Percentiles rank a stretch among this genome's conserved stretches.
Evolutionary conservation across 768 basidiomycete genomes (phyloP).

Genomic region (Daedalea quercina): DNA sequence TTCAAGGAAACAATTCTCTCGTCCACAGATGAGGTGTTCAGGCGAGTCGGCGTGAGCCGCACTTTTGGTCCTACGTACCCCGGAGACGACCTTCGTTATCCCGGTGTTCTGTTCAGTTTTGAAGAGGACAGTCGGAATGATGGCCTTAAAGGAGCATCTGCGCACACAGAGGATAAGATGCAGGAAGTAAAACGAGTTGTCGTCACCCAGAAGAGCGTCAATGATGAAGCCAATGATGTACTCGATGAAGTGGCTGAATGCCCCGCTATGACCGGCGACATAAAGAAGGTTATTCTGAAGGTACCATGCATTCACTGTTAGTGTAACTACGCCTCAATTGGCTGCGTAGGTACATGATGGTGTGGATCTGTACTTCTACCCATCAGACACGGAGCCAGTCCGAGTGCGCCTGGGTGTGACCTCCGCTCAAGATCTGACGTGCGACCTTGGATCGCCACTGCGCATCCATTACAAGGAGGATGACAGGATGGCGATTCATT

Average conservation of each 20-base stretch:
- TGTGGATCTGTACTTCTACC: conserved; percentile 62
- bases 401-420: conserved; percentile 66
- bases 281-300: conserved; percentile 62
- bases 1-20: conserved; percentile 64
- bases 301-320: conserved; percentile 25
- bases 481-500: conserved; percentile 80
- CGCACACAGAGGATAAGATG: conserved; percentile 51
- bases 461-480: conserved; percentile 85
- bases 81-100: conserved; percentile 70
- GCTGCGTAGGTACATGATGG: conserved; percentile 62
- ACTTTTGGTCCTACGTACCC: conserved; percentile 83
- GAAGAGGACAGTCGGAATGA: conserved; percentile 60
- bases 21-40: conserved; percentile 51
- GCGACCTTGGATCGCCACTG: conserved; percentile 75
- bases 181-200: conserved; percentile 76
- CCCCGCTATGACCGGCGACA: conserved; percentile 63
- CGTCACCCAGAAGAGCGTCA: conserved; percentile 60
- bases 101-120: conserved; percentile 80
- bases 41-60: conserved; percentile 58
- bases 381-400: conserved; percentile 42
- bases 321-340: too few relatives aligned
- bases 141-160: conserved; percentile 35
- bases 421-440: conserved; percentile 72
- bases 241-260: conserved; percentile 67
- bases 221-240: conserved; percentile 53